These are phyloP conservation scores for Closterium sp. DNA, from an alignment of 139 green algal genomes.

Conservation along the genomic window DNA sequence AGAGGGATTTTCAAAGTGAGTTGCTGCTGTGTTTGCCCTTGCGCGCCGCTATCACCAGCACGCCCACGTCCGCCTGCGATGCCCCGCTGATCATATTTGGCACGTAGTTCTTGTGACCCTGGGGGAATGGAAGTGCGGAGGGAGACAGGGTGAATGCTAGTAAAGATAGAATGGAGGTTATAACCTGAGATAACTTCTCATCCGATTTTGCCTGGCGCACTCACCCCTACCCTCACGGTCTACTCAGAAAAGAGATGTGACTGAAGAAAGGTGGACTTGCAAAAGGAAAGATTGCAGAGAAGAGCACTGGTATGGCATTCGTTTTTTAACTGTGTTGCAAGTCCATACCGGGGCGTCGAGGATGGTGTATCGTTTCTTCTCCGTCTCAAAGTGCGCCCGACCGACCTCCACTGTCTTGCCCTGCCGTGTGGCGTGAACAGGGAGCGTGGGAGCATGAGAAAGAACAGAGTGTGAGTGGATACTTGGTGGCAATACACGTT, in stretches of 20 bases:
- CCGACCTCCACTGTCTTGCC: conserved; percentile 94
- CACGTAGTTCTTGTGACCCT: conserved; percentile 69
- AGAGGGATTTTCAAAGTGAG: no score
- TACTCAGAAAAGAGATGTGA: no score
- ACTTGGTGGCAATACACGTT: no score
- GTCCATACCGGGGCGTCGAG: not conserved
- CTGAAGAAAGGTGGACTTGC: no score
- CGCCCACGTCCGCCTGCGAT: conserved; percentile 61
- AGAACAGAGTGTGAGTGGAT: no score
- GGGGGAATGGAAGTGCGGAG: not conserved
- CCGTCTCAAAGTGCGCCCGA: conserved; percentile 60
- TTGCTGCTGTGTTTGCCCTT: conserved; percentile 53
- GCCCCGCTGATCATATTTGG: conserved; percentile 66
- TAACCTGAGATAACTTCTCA: no score
- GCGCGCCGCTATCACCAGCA: conserved; percentile 62
- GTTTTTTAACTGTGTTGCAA: no score
- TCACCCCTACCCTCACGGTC: no score
- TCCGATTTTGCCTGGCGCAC: no score
- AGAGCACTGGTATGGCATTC: no score
- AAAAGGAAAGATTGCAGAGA: no score
- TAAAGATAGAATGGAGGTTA: not conserved
- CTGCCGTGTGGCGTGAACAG: not conserved
- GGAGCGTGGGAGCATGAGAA: not conserved
- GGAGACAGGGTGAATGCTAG: not conserved
- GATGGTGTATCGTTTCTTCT: conserved; percentile 63